Base-by-base conservation (phyloP, 2,329 filamentous ascomycete species). In the Dothiorella sarmentorum region DNA sequence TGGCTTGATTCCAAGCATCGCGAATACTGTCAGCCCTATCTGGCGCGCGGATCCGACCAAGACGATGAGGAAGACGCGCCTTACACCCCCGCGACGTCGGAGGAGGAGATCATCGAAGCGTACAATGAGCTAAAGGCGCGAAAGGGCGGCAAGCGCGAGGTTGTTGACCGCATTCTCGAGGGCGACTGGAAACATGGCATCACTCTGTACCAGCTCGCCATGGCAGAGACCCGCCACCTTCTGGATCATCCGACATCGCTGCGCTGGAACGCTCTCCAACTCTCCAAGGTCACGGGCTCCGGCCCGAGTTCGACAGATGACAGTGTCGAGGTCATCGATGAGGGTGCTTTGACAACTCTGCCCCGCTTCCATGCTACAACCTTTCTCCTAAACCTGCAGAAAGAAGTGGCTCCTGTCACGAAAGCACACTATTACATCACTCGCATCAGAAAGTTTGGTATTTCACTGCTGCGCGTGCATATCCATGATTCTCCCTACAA, bases 401-500 rank as follows among this genome's bases (percentile, higher is more conserved):
- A 80, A 38, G 86, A 92, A 67, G 82, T 91, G 17, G 79, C 90
- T 1, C 89, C 90, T 1, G 82, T 94, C 60, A 83, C 92, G 65
- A 95, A 94, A 71, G 88, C 89, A 4, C 89, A 95, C 72, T 94
- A 90, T 71, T 87, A 90, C 65, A 83, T 94, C 61, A 85, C 88
- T 63, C 83, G 87, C n/a, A 87, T 89, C 56, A 79, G 82, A 56
- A 78, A 80, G 1, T 77, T 88, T n/a, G 84, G 89, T 0, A 76
- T 94, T 3, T 81, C 89, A 1, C 78, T 94, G 24, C 75, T 95
- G n/a, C 85, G 90, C 52, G 85, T 95, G 44, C 89, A 91, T 66
- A 83, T 92, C 60, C 77, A 91, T 62, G 88, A 94, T 69, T 90
- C 89, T 1, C 90, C 90, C 0, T 96, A 95, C 70, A 59, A 64